Base-by-base conservation (phyloP, 805 yeast genomes). In the Saccharomycopsis guyanensis region DNA sequence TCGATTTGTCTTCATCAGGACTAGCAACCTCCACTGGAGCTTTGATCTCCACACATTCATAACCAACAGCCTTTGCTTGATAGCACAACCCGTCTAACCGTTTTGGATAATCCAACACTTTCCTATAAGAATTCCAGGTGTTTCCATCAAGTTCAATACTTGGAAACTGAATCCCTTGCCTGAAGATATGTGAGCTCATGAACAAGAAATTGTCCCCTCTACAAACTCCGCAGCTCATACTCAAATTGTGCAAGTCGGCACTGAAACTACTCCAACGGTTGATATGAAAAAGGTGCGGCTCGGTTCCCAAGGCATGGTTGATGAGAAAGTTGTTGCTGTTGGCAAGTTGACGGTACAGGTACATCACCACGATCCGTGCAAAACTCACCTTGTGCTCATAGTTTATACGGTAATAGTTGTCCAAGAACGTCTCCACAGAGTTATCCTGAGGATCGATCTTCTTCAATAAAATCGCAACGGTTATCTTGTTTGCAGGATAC, bases 61-160 rank as follows among this genome's bases (percentile, higher is more conserved):
- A 16, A 15, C 47, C 47, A 22, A 47, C 36, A 12, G 47, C 47
- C 19, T 32, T 27, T 13, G 51, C 51, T 32, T 43, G 44, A 31
- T 47, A 47, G 35, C 51, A 47, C 37, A 47, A 43, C 20, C 40
- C 40, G 13, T 47, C 47, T 13, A 47, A 29, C 27, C 38, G 42
- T 15, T 38, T 25, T 13, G 33, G 20, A 7, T 6, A 16, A 18
- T 24, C 36, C n/a, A 34, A 37, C 3, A 27, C 15, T n/a, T 24
- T 23, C 10, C 20, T 5, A 15, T 27, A 16, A 10, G 20, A 12
- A 6, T 10, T 10, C 51, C 51, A 47, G 20, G 36, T 38, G 40
- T 47, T 47, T 6, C 47, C 47, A 18, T 37, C 34, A 15, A 47
- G 20, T 15, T 38, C n/a, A 4, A 47, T 23, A 15, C 24, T 47